Conservation (phyloP, 177 flowering plant species). For the Vitis hybrid region DNA sequence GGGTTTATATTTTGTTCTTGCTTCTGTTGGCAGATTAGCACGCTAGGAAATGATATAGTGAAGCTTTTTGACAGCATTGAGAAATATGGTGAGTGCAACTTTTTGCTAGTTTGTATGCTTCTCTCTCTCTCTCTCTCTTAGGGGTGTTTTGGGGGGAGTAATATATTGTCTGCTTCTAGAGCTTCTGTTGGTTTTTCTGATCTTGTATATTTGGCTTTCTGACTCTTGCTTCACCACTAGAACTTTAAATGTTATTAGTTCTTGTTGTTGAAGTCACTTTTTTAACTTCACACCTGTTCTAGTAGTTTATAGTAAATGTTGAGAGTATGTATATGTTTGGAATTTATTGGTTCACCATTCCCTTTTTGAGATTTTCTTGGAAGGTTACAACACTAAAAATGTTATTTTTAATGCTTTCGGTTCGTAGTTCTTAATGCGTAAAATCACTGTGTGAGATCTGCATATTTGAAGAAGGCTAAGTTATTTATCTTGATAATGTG, state of each 20-base stretch:
- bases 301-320: no score
- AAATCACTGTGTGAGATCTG: no score
- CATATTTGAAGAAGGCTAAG: no score
- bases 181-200: background rate
- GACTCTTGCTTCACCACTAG: background rate
- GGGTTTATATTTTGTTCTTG: background rate
- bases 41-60: slow-evolving; percentile 64
- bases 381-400: no score
- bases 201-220: background rate
- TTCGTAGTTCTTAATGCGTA: no score
- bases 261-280: no score
- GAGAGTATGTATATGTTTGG: no score
- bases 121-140: background rate
- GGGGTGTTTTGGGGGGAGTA: background rate
- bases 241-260: background rate
- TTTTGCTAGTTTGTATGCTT: background rate
- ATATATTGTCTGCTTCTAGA: background rate
- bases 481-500: no score
- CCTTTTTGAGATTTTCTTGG: no score
- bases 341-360: no score
- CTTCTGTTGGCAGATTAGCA: slow-evolving; percentile 53
- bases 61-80: slow-evolving; percentile 93
- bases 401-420: no score
- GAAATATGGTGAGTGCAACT: slow-evolving; percentile 66
- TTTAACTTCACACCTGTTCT: no score